A percentile compares a stretch with the other conserved stretches of the same genome.
Evolutionary conservation across 192 early-diverging fungal genomes (phyloP).

Genomic region (Pilaira anomala): DNA sequence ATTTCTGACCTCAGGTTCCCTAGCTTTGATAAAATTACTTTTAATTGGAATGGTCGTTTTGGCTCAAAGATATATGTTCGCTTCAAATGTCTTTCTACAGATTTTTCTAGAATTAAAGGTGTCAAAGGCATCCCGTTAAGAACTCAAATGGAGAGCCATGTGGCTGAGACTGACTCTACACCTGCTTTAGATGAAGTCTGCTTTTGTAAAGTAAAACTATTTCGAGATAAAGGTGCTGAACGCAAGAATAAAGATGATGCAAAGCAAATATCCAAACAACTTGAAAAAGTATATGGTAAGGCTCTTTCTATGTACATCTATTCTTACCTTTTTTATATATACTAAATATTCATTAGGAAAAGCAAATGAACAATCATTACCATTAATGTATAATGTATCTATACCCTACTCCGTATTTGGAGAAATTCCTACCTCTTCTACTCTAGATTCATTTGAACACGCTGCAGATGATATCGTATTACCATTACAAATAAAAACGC

Average conservation of each 20-base stretch:
- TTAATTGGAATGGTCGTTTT: slow-evolving; percentile 63
- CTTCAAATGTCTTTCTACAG: slow-evolving; percentile 73
- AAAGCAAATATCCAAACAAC: slow-evolving; percentile 62
- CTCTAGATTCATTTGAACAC: slow-evolving; percentile 13
- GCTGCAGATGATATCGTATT: slow-evolving; percentile 12
- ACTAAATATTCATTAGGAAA: slow-evolving; percentile 21
- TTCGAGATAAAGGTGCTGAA: slow-evolving; percentile 63
- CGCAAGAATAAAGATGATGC: slow-evolving; percentile 76
- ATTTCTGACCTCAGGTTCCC: slow-evolving; percentile 23
- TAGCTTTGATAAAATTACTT: slow-evolving; percentile 64
- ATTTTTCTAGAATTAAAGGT: slow-evolving; percentile 74
- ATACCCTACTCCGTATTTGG: slow-evolving; percentile 20
- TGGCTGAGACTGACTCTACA: not conserved
- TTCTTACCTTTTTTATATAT: not conserved
- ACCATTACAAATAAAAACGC: slow-evolving; percentile 7
- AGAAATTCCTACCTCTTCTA: slow-evolving; percentile 22
- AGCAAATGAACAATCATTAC: slow-evolving; percentile 18
- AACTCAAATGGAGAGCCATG: slow-evolving; percentile 36
- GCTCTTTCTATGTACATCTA: not conserved
- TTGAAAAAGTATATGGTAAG: slow-evolving; percentile 50
- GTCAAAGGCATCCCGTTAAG: slow-evolving; percentile 71
- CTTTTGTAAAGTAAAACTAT: slow-evolving; percentile 66
- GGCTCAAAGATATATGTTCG: slow-evolving; percentile 61
- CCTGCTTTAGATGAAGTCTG: slow-evolving; percentile 38
- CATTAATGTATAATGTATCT: slow-evolving; percentile 22